Evolutionary conservation across 2,329 filamentous ascomycete species (phyloP), one percentile per base, ranked within the genome.

Genomic region (Tolypocladium inflatum): DNA sequence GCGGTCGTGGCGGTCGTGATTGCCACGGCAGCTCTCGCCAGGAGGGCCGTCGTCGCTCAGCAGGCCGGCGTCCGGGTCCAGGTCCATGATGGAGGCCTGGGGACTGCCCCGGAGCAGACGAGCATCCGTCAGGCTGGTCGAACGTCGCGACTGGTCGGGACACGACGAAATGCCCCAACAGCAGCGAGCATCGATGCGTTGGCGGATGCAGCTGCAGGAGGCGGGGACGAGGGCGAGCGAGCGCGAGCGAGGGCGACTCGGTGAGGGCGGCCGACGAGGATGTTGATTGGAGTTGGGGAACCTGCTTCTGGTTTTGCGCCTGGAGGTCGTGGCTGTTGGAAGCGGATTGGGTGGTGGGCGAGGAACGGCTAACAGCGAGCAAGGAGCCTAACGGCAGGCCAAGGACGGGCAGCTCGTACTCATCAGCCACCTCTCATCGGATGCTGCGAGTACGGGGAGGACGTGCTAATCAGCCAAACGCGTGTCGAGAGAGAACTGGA

Each of bases 181-280:
- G 68, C 69, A 67, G 69, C 68, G 68, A 70, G 72, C 74, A 77
- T 78, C 70, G 76, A 77, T 76, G 74, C 72, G 76, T 73, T 77
- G 76, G 74, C 56, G 52, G 58, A 39, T 19, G 54, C 43, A 48
- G 55, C 39, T 53, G 55, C 23, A 41, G 19, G 39, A 37, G 33
- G 39, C 26, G 50, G 50, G 43, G 33, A 50, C 23, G 45, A 48
- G 55, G 38, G 48, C 54, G 55, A 55, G 39, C 48, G 55, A 38
- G 35, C 33, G 55, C 30, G 48, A 54, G 52, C n/a, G 53, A 58
- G 39, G 50, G 45, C 33, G 45, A 53, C 26, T 21, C 52, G 41
- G 53, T 38, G 51, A 56, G 48, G 43, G 33, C 54, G 48, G 50
- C n/a, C 17, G 54, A 35, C 55, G 33, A 57, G 55, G 51, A 38